phyloP scores from a whole-genome alignment of 495 filamentous ascomycete genomes.

The Collariella sp. region DNA sequence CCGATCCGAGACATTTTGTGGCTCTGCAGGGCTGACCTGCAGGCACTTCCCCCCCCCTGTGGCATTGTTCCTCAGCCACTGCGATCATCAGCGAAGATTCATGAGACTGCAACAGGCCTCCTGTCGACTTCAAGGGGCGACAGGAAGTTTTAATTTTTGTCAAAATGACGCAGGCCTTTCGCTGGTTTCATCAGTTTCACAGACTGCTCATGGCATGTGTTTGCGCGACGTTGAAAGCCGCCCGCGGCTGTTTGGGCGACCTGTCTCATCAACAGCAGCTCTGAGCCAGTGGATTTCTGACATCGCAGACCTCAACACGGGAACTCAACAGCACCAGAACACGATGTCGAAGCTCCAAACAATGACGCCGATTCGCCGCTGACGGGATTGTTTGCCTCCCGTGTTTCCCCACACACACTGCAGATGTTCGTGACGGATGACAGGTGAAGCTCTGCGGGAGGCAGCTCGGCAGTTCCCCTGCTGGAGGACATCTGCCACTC shows the following conservation, averaged over 20 bases:
- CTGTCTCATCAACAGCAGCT: constrained; percentile 5
- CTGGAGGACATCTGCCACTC: not conserved
- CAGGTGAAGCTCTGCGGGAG: not conserved
- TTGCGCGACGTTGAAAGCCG: not conserved
- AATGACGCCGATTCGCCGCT: not conserved
- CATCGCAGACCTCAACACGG: too few relatives aligned
- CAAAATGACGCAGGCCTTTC: not conserved
- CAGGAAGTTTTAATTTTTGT: too few relatives aligned
- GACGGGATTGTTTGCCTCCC: not conserved
- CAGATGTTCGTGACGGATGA: not conserved
- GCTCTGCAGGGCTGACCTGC: constrained; percentile 6
- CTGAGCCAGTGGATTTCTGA: constrained; percentile 7
- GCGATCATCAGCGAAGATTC: not conserved
- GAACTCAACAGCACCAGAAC: too few relatives aligned
- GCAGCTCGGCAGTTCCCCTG: not conserved
- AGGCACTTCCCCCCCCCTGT: too few relatives aligned
- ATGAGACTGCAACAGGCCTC: not conserved
- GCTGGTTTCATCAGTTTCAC: not conserved
- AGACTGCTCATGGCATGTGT: not conserved
- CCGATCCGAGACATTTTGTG: constrained; percentile 1
- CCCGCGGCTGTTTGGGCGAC: not conserved
- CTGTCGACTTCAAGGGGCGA: not conserved
- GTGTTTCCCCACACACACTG: not conserved
- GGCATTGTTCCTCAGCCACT: not conserved
- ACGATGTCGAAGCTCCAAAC: not conserved